Evolutionary conservation across 305 asterid species (phyloP), one percentile per base, ranked within the genome.

Genomic region (Euphrasia arctica): DNA sequence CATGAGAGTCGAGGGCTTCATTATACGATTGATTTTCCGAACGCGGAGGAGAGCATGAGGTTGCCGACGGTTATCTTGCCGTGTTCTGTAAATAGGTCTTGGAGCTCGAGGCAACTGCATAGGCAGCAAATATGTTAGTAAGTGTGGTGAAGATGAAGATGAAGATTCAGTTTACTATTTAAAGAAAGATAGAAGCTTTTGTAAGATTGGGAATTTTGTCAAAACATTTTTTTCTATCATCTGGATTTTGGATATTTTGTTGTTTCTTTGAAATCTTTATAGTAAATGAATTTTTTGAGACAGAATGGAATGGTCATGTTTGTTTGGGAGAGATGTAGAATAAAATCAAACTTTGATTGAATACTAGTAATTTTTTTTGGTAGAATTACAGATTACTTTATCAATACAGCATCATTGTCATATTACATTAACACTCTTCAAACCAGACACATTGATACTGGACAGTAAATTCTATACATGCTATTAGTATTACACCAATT

Each of bases 1-100:
- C 97, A 83, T 3, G 99, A 90, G 52, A 94, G 99, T 80, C 91
- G 98, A 0, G 99, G 98, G 54, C 95, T 90, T 36, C 99, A 90
- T 64, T 94, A 88, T 67, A 88, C 88, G n/a, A 65, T 69, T 7
- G 99, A 90, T 72, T 94, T 80, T 39, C 98, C 97, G 2, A 67
- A 86, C 4, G 72, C 88, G 11, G 90, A 78, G 77, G 96, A 94
- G 51, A 84, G 96, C 72, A 68, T 83, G 88, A 86, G 99, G 83
- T 36, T 90, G 85, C 95, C 99, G 1, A 94, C 99, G 0, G 62
- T 88, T 42, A 90, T 94, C 45, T 81, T 90, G 66, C 99, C 96
- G 2, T 65, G 85, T 29, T 77, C 93, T 8, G 79, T 81, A 2
- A 88, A 79, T 52, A 67, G 76, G 47, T 79, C 95, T 0, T 88